These are phyloP conservation scores for Erodium moschatum DNA, from an alignment of 441 rosid genomes.

Conservation along the genomic window DNA sequence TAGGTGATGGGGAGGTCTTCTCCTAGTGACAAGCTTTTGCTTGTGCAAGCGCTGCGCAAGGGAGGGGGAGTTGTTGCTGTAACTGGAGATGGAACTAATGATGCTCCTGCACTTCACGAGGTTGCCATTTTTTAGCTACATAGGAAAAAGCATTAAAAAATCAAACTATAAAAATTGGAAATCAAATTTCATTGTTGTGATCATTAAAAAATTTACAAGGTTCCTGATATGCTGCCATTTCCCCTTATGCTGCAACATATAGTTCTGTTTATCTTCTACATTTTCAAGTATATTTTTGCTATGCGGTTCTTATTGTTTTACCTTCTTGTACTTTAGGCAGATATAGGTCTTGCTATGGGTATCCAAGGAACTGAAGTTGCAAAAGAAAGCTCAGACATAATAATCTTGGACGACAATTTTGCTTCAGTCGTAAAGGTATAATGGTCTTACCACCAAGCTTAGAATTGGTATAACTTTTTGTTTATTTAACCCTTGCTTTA, in stretches of 20 bases:
- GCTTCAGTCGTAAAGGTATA: conserved; percentile 83
- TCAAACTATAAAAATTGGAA: conserved; percentile 2
- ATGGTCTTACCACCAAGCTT: neutral
- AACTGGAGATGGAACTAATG: conserved; percentile 97
- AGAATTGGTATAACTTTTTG: neutral
- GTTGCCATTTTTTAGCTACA: conserved; percentile 24
- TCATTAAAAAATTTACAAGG: neutral
- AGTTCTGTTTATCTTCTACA: neutral
- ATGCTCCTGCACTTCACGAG: conserved; percentile 98
- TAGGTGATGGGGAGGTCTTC: conserved; percentile 98
- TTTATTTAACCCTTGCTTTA: neutral
- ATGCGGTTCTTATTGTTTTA: neutral
- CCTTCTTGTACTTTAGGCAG: conserved; percentile 50
- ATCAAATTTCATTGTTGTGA: neutral
- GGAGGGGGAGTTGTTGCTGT: conserved; percentile 87
- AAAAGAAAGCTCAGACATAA: conserved; percentile 91
- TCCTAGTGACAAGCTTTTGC: conserved; percentile 86
- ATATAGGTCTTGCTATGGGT: conserved; percentile 97
- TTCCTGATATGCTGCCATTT: conserved; percentile 2
- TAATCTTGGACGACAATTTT: conserved; percentile 86
- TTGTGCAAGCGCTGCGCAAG: conserved; percentile 76
- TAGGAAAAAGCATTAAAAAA: neutral
- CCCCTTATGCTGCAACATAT: neutral
- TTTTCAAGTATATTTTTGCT: neutral
- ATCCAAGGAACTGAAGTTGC: conserved; percentile 98